Conservation (phyloP, 805 yeast species). For the Kodamaea jinghongensis region DNA sequence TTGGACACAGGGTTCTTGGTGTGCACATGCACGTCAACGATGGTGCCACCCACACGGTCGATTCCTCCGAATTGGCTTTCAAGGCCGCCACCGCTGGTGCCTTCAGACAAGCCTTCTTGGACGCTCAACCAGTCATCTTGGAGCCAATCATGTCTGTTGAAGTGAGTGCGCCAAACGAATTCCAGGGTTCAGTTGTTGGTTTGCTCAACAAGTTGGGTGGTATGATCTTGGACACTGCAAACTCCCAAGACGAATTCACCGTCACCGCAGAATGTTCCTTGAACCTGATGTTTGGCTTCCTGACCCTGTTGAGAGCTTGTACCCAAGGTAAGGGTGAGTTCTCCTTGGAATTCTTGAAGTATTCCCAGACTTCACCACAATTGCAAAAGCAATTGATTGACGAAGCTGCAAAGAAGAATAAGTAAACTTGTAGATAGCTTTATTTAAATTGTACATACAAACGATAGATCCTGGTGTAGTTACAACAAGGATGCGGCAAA, state of each 20-base stretch:
- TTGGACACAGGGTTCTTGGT: constrained; percentile 92
- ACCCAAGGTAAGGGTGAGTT: constrained; percentile 99
- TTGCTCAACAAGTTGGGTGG: constrained; percentile 90
- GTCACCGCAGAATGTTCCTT: constrained; percentile 94
- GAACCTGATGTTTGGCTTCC: constrained; percentile 94
- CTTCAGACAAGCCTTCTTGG: constrained; percentile 84
- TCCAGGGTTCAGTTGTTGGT: constrained; percentile 92
- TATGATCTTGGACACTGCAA: constrained; percentile 88
- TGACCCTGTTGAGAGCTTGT: constrained; percentile 90
- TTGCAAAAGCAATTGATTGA: constrained; percentile 87
- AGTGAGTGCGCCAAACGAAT: constrained; percentile 92
- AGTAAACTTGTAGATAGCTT: constrained; percentile 9
- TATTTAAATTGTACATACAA: too few relatives aligned
- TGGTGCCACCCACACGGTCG: constrained; percentile 97
- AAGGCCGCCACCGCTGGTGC: constrained; percentile 90
- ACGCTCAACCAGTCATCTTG: constrained; percentile 79
- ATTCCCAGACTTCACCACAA: constrained; percentile 87
- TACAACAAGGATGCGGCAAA: too few relatives aligned
- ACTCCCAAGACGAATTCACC: constrained; percentile 91
- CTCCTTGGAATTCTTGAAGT: constrained; percentile 89
- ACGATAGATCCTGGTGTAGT: too few relatives aligned
- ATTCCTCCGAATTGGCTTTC: constrained; percentile 94
- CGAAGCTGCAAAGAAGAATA: constrained; percentile 38
- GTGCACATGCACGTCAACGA: constrained; percentile 91
- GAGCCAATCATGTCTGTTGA: constrained; percentile 97